A percentile compares a stretch with the other conserved stretches of the same genome.
phyloP scores from a whole-genome alignment of 768 basidiomycete species.

The Leccinum obscurum region DNA sequence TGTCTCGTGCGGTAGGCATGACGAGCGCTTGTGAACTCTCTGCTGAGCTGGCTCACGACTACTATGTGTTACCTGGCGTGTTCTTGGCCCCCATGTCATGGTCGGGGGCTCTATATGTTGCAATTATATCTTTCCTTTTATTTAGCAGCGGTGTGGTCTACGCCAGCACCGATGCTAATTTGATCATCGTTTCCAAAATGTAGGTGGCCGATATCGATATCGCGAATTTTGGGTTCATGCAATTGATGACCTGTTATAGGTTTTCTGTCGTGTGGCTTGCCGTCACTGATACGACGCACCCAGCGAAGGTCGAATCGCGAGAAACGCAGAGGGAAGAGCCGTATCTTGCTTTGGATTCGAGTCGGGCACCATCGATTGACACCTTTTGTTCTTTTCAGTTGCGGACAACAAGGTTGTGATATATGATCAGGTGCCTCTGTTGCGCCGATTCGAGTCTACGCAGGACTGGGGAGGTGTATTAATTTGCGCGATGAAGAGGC shows the following conservation, averaged over 20 bases:
- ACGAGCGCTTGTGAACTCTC: constrained; percentile 59
- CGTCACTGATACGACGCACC: constrained; percentile 26
- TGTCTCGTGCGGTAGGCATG: constrained; percentile 41
- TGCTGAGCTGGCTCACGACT: constrained; percentile 55
- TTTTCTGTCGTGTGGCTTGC: constrained; percentile 69
- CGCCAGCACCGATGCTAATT: constrained; percentile 52
- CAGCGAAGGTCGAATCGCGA: too few species aligned
- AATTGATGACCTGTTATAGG: constrained; percentile 33
- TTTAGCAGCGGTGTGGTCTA: constrained; percentile 54
- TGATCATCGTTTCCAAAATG: constrained; percentile 61
- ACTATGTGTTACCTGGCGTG: constrained; percentile 56
- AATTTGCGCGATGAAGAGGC: constrained; percentile 42
- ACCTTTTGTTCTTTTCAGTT: constrained; percentile 32
- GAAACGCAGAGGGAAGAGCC: constrained; percentile 28
- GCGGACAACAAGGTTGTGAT: constrained; percentile 55
- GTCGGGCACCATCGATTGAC: constrained; percentile 1
- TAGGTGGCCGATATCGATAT: constrained; percentile 21
- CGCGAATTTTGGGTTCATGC: not conserved
- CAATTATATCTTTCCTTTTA: constrained; percentile 48
- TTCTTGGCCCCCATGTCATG: constrained; percentile 49
- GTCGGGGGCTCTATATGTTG: constrained; percentile 53
- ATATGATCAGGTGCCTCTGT: constrained; percentile 56
- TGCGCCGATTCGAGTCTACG: constrained; percentile 43
- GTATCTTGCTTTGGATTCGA: not conserved
- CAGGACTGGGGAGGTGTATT: constrained; percentile 44